Base-by-base conservation (phyloP, 352 stramenopile genomes). In the Phytopythium boreale region DNA sequence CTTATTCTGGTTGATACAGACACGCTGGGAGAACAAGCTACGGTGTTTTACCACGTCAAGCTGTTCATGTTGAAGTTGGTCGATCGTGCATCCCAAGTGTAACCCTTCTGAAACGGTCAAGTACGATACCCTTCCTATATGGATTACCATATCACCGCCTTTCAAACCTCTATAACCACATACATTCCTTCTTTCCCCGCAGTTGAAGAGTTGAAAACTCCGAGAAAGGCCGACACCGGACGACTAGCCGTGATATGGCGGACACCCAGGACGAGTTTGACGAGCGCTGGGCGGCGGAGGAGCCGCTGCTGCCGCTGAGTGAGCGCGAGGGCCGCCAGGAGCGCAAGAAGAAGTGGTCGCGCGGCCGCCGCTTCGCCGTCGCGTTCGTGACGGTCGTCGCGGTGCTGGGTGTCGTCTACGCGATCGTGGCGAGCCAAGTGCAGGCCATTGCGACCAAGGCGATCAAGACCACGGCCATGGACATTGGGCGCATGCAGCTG, bases 381-480 rank as follows among this genome's bases (percentile, higher is more conserved):
- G 64, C 68, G 27, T 27, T 66, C 14, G 66, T 62, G 24, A 63
- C 24, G 37, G 27, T 66, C 22, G n/a, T 80, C 26, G 43, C 79
- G 22, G 27, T 84, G 6, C 61, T 76, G 19, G 55, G 72, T 39
- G 56, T 77, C 56, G 64, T 75, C 47, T 81, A 79, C 62, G 62
- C 74, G 34, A 44, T 91, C 19, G 69, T 82, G 0, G 70, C 75
- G 66, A 82, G 72, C 39, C 82, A 90, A 27, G 77, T 91, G 52
- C 65, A 66, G 20, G 77, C 72, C 51, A 72, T 93, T 49, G 85
- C 85, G 27, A 68, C 74, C 22, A 70, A 69, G 29, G 77, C 85
- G 43, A 92, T 93, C 53, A 70, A 72, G 27, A 76, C 74, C 20
- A 86, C 85, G 3, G 65, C 66, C 15, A 90, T 93, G 81, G 64